Evolutionary conservation across 2,329 filamentous ascomycete genomes (phyloP).

Genomic region (Nigrospora osmanthi): DNA sequence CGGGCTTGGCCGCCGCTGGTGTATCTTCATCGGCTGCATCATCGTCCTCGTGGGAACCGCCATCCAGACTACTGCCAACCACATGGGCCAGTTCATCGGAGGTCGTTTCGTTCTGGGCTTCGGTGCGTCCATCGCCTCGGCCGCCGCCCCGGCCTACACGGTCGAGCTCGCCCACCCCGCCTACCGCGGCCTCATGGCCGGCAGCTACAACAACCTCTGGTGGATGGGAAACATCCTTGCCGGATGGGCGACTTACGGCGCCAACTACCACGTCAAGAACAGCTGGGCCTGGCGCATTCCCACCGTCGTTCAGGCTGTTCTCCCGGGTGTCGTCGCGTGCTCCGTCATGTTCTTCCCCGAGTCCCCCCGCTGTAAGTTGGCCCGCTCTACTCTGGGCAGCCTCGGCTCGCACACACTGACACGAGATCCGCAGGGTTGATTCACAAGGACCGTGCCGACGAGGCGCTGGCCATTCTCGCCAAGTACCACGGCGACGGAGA

Average conservation of each 20-base stretch:
- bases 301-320: conserved; percentile 41
- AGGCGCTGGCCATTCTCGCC: conserved; percentile 46
- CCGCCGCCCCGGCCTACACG: conserved; percentile 55
- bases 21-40: conserved; percentile 47
- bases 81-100: conserved; percentile 44
- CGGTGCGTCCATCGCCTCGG: conserved; percentile 50
- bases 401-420: neutral
- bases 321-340: conserved; percentile 35
- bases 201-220: conserved; percentile 35
- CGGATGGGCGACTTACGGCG: conserved; percentile 41
- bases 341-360: conserved; percentile 26
- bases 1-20: conserved; percentile 42
- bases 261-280: conserved; percentile 24
- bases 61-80: conserved; percentile 37
- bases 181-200: conserved; percentile 53
- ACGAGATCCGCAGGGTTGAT: conserved; percentile 22
- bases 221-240: conserved; percentile 46
- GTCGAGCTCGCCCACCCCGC: conserved; percentile 57
- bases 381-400: neutral
- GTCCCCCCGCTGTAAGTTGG: conserved; percentile 9
- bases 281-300: conserved; percentile 52
- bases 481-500: conserved; percentile 55
- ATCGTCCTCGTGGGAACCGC: conserved; percentile 44
- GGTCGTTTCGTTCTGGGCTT: conserved; percentile 47
- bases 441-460: conserved; percentile 42